These are phyloP conservation scores for Globisporangium carolinianum DNA, from an alignment of 352 stramenopile species.

Conservation along the genomic window DNA sequence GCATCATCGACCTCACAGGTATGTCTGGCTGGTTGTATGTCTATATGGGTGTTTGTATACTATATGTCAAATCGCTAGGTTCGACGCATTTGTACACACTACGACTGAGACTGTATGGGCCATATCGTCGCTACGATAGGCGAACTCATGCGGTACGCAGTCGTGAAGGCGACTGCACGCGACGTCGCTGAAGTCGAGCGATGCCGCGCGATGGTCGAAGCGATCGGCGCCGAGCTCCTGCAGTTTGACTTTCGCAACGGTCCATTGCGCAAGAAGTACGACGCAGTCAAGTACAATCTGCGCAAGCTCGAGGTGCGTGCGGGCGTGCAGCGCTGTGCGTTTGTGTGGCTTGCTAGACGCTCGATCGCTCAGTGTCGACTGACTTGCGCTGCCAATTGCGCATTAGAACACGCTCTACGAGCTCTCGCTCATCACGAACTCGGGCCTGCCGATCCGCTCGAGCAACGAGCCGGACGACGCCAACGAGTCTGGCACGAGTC, in stretches of 20 bases:
- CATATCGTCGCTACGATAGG: slow-evolving; percentile 34
- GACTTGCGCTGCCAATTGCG: neutral
- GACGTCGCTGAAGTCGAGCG: slow-evolving; percentile 75
- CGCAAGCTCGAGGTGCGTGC: slow-evolving; percentile 84
- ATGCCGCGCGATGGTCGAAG: slow-evolving; percentile 79
- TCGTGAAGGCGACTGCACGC: slow-evolving; percentile 84
- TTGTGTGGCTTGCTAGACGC: neutral
- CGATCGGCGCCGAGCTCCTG: slow-evolving; percentile 86
- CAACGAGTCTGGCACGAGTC: too few species aligned
- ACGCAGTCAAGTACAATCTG: slow-evolving; percentile 93
- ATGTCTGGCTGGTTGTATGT: slow-evolving; percentile 14
- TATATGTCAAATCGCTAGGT: too few species aligned
- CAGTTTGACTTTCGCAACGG: slow-evolving; percentile 95
- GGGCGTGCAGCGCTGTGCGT: neutral
- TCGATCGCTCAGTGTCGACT: neutral
- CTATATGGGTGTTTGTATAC: too few species aligned
- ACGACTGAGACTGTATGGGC: neutral
- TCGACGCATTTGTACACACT: too few species aligned
- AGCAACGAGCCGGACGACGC: slow-evolving; percentile 5
- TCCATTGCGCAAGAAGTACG: slow-evolving; percentile 89
- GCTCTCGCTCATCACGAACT: slow-evolving; percentile 77
- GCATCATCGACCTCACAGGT: slow-evolving; percentile 92
- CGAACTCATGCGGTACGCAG: slow-evolving; percentile 84
- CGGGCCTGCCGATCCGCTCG: slow-evolving; percentile 39
- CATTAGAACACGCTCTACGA: slow-evolving; percentile 91